Evolutionary conservation across 2,329 filamentous ascomycete genomes (phyloP).

Genomic region (Colletotrichum liriopes): DNA sequence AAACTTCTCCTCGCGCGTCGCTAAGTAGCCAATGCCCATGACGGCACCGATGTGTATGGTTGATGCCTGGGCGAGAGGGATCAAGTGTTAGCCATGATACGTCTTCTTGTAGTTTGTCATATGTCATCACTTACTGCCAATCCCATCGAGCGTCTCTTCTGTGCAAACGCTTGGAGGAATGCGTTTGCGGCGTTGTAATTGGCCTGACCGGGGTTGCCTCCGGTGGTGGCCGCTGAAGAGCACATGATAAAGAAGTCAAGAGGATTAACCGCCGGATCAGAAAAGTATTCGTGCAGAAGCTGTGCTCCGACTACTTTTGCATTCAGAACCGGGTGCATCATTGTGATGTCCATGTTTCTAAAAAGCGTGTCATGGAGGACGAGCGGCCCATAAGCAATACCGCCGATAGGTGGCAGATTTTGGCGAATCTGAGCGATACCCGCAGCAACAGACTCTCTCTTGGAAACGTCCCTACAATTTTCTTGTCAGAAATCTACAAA

Average conservation of each 20-base stretch:
- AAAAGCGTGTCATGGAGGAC: constrained; percentile 57
- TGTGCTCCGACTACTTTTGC: constrained; percentile 54
- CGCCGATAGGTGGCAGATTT: constrained; percentile 54
- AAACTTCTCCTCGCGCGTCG: constrained; percentile 33
- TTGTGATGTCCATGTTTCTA: constrained; percentile 47
- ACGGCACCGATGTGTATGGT: constrained; percentile 57
- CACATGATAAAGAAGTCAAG: constrained; percentile 57
- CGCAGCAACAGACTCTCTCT: no score
- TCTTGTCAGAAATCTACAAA: no score
- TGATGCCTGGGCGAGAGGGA: constrained; percentile 40
- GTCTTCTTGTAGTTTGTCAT: no score
- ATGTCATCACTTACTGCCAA: constrained; percentile 47
- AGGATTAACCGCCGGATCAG: not conserved
- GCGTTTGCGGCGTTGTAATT: constrained; percentile 63
- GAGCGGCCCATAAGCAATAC: constrained; percentile 62
- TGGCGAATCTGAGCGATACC: not conserved
- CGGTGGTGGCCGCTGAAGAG: constrained; percentile 46
- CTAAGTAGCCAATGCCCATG: constrained; percentile 59
- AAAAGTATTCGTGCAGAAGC: constrained; percentile 47
- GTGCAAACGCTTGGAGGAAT: constrained; percentile 57
- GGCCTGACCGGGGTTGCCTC: constrained; percentile 55
- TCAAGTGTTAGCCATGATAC: no score
- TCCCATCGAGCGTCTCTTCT: constrained; percentile 54
- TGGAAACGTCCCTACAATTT: no score
- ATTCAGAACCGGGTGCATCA: constrained; percentile 46